Conservation (phyloP, 2,329 filamentous ascomycete genomes). For the Fusarium neocosmosporiellum region DNA sequence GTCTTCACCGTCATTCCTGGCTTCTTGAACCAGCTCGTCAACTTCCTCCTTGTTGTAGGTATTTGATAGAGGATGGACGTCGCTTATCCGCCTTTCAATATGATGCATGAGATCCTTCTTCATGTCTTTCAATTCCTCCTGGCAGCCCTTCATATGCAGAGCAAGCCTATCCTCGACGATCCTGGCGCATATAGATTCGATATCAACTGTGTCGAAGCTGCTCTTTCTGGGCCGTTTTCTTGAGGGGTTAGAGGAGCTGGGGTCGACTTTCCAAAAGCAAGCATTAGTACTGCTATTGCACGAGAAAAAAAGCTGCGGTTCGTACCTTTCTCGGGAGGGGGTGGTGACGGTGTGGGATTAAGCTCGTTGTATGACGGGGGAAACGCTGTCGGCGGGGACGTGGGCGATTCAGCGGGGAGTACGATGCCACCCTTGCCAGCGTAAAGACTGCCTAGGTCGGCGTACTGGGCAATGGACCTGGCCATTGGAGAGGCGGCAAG, state of each 20-base stretch:
- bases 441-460: not conserved
- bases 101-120: too few relatives aligned
- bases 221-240: not conserved
- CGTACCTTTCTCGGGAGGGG: not conserved
- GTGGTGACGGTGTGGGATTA: not conserved
- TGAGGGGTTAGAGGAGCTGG: not conserved
- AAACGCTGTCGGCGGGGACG: not conserved
- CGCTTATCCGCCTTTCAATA: too few relatives aligned
- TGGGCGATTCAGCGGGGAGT: not conserved
- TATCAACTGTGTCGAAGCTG: not conserved
- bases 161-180: not conserved
- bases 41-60: too few relatives aligned
- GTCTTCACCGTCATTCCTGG: too few relatives aligned
- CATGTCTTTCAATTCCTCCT: too few relatives aligned
- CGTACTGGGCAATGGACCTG: not conserved
- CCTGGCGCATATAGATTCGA: not conserved
- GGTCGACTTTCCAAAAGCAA: not conserved
- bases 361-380: not conserved
- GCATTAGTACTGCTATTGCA: not conserved
- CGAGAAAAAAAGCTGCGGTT: not conserved
- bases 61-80: too few relatives aligned
- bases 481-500: not conserved
- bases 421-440: not conserved
- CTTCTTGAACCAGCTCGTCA: too few relatives aligned
- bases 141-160: not conserved